Evolutionary conservation across 2,329 filamentous ascomycete genomes (phyloP), one percentile per base, ranked within the genome.

Genomic region (Nothopassalora personata): DNA sequence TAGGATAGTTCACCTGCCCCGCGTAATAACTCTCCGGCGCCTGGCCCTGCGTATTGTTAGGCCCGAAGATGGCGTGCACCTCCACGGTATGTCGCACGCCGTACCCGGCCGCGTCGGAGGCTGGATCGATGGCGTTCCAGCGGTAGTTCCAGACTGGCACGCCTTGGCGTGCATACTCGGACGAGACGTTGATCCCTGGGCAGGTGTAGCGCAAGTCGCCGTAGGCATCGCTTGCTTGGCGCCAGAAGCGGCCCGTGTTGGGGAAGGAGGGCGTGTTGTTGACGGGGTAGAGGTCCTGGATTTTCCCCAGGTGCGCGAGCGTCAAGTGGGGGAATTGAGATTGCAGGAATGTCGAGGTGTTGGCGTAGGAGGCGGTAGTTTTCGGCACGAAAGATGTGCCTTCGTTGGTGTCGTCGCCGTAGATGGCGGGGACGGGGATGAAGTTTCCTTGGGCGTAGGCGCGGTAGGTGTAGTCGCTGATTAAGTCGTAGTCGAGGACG

Each of bases 1-100:
- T 83, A 0, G 69, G 68, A 1, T 75, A 80, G 63, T 91, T 90
- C 13, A 73, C 72, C 13, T 75, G 76, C 3, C 76, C 77, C 0
- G 75, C 69, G 7, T 71, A 70, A 65, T 90, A 90, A 50, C 82
- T 86, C 2, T 68, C 67, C 0, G 86, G 86, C 1, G 79, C 72
- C 0, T 62, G 68, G 5, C 75, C 74, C 23, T 76, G 73, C 2
- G 81, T 77, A 67, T 86, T 82, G 3, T 79, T 74, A 0, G 85
- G 82, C 0, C 88, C 88, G 76, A 84, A 91, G 53, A 92, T 84
- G 0, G 86, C 85, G 53, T 81, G 80, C 0, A 85, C 63, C 69
- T 92, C 88, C 8, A 84, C 79, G 0, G 84, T 87, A 66, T 92
- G 88, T 6, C 82, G 80, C 0, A 88, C 86, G 0, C 88, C 88